Conservation (phyloP, 2,329 filamentous ascomycete genomes). For the Huntiella omanensis region DNA sequence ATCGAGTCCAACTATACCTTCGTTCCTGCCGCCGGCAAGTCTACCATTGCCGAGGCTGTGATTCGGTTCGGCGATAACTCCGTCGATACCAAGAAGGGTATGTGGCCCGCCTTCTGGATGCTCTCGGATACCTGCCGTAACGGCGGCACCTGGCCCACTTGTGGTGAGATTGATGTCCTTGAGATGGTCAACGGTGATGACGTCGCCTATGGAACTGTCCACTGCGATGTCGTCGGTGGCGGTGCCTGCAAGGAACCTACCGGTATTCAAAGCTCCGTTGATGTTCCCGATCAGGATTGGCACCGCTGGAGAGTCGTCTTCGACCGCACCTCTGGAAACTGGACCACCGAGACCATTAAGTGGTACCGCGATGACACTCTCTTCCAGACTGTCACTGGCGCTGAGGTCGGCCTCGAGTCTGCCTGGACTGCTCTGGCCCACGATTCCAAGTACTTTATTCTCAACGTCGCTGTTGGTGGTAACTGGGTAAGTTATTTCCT, state of each 20-base stretch:
- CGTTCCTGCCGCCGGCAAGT: conserved; percentile 25
- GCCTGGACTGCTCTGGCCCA: conserved; percentile 33
- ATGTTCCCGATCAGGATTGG: conserved; percentile 23
- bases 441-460: conserved; percentile 30
- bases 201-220: conserved; percentile 29
- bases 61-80: conserved; percentile 28
- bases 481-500: conserved; percentile 24
- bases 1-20: conserved; percentile 31
- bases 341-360: conserved; percentile 28
- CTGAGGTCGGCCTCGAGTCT: conserved; percentile 23
- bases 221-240: conserved; percentile 28
- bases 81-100: conserved; percentile 27
- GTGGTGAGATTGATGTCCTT: conserved; percentile 39
- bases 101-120: conserved; percentile 42
- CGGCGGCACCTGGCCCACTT: conserved; percentile 30
- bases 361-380: conserved; percentile 29
- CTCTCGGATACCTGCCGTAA: conserved; percentile 30
- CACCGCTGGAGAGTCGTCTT: conserved; percentile 32
- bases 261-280: conserved; percentile 21
- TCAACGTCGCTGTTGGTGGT: conserved; percentile 38
- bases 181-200: conserved; percentile 33
- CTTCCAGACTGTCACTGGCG: conserved; percentile 26
- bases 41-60: conserved; percentile 27
- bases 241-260: conserved; percentile 32
- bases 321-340: conserved; percentile 28